Evolutionary conservation across 1,139 yeast genomes (phyloP), one percentile per base, ranked within the genome.

Genomic region (Protomyces gravidus): DNA sequence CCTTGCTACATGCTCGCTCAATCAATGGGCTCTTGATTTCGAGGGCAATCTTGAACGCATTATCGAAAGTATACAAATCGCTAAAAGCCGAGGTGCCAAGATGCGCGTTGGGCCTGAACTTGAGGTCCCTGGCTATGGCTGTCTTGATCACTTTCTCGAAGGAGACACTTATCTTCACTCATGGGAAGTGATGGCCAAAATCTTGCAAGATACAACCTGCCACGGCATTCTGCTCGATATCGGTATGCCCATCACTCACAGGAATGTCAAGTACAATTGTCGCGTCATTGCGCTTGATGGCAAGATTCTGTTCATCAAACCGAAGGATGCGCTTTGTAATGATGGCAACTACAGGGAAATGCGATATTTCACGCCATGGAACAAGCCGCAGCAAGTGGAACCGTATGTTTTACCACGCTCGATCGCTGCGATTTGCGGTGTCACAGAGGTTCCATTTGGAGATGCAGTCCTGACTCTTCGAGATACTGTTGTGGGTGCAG

Each of bases 11-110:
- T 53, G 67, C 36, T 61, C 67, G 69, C 79, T 94, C 66, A 94
- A 94, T 73, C 99, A 94, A 80, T 94, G 99, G 99, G 96, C 98
- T 0, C 78, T 94, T 63, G 99, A 94, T 73, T 94, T 89, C 73
- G 97, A 92, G 71, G 99, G 98, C 4, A 94, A 94, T 72, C 80
- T 96, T 61, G 96, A 89, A 69, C 77, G 99, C 60, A 92, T 94
- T 66, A 69, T 92, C 39, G 84, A 85, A 68, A 85, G 95, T 63
- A 90, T 94, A 68, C 71, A 71, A 36, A 77, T 80, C 59, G 96
- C 98, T 59, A 90, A 90, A 69, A 71, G 73, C 23, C 78, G 76
- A 63, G 89, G 89, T 7, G 95, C 99, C 0, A 77, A 78, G 39
- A 78, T 94, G 60, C 80, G 99, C 69, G 96, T 94, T 21, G 99